These are phyloP conservation scores for Penicillium pulvis DNA, from an alignment of 495 filamentous ascomycete species.

Conservation along the genomic window DNA sequence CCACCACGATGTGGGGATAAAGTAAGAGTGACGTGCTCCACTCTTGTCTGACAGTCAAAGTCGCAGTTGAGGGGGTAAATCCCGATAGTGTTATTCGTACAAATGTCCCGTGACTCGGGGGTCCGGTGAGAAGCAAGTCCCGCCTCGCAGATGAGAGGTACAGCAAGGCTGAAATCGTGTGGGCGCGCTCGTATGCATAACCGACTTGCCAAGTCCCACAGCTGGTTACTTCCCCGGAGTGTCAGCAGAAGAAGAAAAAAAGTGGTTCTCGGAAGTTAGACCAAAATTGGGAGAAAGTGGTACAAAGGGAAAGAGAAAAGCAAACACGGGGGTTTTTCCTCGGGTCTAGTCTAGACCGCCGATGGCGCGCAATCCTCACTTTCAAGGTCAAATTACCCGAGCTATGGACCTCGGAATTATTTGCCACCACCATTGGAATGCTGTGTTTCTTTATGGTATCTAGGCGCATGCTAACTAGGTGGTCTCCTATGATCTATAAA, in stretches of 20 bases:
- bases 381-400: conserved; percentile 14
- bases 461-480: no score
- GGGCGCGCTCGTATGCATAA: conserved; percentile 16
- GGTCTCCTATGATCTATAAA: neutral
- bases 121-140: conserved; percentile 1
- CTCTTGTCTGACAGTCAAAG: neutral
- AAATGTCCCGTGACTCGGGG: neutral
- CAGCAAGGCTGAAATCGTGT: conserved; percentile 6
- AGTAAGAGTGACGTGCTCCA: neutral
- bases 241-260: neutral
- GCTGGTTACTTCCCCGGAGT: neutral
- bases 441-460: neutral
- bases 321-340: neutral
- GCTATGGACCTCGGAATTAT: neutral
- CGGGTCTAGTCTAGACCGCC: conserved; percentile 16
- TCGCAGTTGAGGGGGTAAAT: neutral
- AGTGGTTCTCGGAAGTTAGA: neutral
- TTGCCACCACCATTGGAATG: neutral
- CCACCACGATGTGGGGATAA: neutral
- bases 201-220: conserved; percentile 2
- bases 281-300: neutral
- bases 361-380: neutral
- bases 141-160: conserved; percentile 7
- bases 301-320: neutral
- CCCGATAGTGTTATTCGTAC: neutral